Base-by-base conservation (phyloP, 1,284 basidiomycete species). In the Ceratobasidium sp. region DNA sequence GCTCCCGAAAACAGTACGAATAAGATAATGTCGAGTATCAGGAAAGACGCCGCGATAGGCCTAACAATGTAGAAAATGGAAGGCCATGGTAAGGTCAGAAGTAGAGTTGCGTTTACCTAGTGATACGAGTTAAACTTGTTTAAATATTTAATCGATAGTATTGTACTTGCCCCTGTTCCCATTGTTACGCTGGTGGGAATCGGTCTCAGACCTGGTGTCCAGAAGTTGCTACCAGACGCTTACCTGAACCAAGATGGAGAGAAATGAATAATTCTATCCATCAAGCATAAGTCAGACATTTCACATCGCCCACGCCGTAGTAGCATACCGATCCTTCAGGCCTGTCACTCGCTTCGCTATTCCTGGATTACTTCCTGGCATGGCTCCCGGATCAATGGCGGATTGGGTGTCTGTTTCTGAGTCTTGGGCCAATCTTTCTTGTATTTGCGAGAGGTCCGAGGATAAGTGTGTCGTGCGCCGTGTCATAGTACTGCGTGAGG, bases 231-330 rank as follows among this genome's bases (percentile, higher is more conserved):
- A 38, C 7, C 26, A 9, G 30, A 21, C 9, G 43, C 63, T 41
- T 13, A 70, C 67, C 67, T 70, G 26, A 70, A 70, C 67, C 67
- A 70, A 4, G 67, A 70, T 23, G 67, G 67, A 13, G 67, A 70
- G n/a, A 70, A 70, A 32, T 70, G 55, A 4, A 70, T 59, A 21
- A 70, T 70, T 3, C 67, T 70, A 35, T 35, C 18, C 21, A 18
- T 21, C 4, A 23, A 41, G 47, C 1, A 18, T 23, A 23, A 59
- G 46, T 43, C 16, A 38, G 44, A 49, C 16, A 50, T 5, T 14
- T 11, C 7, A 21, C 18, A 21, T 8, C 21, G 32, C 4, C 18
- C 3, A 55, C 35, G 23, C 23, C 41, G 30, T 30, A 18, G 13
- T 67, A 38, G 26, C 38, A 21, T 59, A 70, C 67, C 67, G 67